Percentiles rank a stretch among this genome's conserved stretches.
Conservation (phyloP, 306 rosid species). For the Biancaea sappan region DNA sequence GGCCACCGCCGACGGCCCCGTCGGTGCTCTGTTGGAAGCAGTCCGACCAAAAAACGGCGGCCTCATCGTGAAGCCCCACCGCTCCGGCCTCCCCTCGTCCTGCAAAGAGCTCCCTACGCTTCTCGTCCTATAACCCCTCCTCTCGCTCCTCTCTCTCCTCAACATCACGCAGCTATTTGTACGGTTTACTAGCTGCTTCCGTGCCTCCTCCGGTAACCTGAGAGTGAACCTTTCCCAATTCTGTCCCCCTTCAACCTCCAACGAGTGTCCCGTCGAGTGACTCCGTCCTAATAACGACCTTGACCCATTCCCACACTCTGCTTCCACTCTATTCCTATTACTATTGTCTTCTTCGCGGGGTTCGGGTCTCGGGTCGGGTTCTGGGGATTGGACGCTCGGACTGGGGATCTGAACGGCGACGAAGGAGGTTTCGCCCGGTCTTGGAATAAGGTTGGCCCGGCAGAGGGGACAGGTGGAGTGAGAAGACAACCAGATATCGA, state of each 20-base stretch:
- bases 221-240: conserved; percentile 59
- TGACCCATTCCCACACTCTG: conserved; percentile 22
- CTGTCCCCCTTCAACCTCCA: conserved; percentile 35
- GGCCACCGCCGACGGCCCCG: not conserved
- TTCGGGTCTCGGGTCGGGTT: not conserved
- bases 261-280: conserved; percentile 47
- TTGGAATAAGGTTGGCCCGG: conserved; percentile 54
- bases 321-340: conserved; percentile 4
- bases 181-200: conserved; percentile 48
- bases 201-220: conserved; percentile 55
- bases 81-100: not conserved
- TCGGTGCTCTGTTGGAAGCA: not conserved
- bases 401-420: not conserved
- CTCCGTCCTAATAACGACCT: conserved; percentile 38
- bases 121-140: conserved; percentile 46
- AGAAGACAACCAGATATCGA: conserved; percentile 59
- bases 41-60: conserved; percentile 41
- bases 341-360: not conserved
- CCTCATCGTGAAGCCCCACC: conserved; percentile 36
- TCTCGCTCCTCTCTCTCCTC: conserved; percentile 47
- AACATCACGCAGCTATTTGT: conserved; percentile 46
- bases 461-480: conserved; percentile 78
- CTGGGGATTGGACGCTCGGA: not conserved
- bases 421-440: conserved; percentile 47
- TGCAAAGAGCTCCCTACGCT: conserved; percentile 29